Evolutionary conservation across 352 stramenopile genomes (phyloP).

Genomic region (Lagenidium giganteum): DNA sequence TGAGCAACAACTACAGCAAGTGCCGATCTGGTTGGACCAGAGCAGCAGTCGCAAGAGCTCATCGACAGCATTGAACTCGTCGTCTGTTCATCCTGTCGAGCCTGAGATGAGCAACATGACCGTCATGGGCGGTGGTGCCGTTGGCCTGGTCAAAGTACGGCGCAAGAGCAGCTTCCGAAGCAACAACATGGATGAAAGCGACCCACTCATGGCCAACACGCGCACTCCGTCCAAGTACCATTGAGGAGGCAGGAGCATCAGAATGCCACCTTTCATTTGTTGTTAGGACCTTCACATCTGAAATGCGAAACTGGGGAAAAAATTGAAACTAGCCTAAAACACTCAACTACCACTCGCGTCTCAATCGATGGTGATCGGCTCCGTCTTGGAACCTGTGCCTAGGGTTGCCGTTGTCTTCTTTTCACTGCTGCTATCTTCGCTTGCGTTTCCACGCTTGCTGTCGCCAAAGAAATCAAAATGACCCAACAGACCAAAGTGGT

Average conservation of each 20-base stretch:
- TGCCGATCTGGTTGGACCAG: constrained; percentile 53
- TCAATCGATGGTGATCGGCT: too few relatives aligned
- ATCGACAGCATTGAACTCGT: constrained; percentile 1
- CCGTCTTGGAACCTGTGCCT: too few relatives aligned
- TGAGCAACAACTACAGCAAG: constrained; percentile 21
- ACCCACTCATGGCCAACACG: too few relatives aligned
- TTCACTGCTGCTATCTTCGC: too few relatives aligned
- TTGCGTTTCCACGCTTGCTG: too few relatives aligned
- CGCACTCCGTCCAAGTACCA: background rate
- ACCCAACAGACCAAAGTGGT: constrained; percentile 69
- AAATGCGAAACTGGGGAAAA: too few relatives aligned
- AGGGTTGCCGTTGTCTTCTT: too few relatives aligned
- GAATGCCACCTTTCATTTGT: too few relatives aligned
- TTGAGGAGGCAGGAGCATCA: too few relatives aligned
- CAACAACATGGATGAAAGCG: constrained; percentile 43
- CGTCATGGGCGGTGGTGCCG: constrained; percentile 42
- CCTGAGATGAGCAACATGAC: constrained; percentile 1
- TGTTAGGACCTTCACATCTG: too few relatives aligned
- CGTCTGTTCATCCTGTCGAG: background rate
- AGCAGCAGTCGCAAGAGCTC: background rate
- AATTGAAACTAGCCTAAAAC: too few relatives aligned
- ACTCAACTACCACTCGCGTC: too few relatives aligned
- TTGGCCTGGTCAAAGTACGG: constrained; percentile 62
- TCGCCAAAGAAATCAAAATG: constrained; percentile 42
- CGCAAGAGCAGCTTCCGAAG: constrained; percentile 46